Conservation (phyloP, 108 stramenopile genomes). For the Skeletonema marinoi region DNA sequence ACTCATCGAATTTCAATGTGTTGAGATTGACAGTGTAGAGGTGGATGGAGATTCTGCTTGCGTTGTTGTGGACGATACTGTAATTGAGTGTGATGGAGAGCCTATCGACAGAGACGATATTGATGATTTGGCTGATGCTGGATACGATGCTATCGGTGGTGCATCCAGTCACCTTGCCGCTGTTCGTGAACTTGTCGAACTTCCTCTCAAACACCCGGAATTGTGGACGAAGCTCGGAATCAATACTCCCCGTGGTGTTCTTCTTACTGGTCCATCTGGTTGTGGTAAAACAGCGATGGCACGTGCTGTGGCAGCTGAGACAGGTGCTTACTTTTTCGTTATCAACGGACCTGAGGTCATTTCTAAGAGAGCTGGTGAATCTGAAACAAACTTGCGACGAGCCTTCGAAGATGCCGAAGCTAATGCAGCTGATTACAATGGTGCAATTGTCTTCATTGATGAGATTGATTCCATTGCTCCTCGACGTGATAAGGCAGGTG, state of each 20-base stretch:
- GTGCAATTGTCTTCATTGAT: constrained; percentile 98
- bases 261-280: constrained; percentile 96
- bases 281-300: constrained; percentile 98
- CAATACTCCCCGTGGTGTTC: constrained; percentile 94
- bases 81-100: constrained; percentile 85
- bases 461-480: constrained; percentile 99
- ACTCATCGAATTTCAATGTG: constrained; percentile 77
- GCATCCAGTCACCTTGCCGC: constrained; percentile 95
- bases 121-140: constrained; percentile 93
- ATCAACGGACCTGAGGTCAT: constrained; percentile 99
- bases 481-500: constrained; percentile 93
- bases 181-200: constrained; percentile 96
- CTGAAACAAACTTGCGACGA: constrained; percentile 85
- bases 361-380: constrained; percentile 95
- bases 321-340: constrained; percentile 94
- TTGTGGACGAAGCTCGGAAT: constrained; percentile 95
- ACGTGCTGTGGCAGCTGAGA: constrained; percentile 94
- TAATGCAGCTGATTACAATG: constrained; percentile 87
- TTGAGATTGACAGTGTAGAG: constrained; percentile 89
- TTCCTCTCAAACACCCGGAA: constrained; percentile 96
- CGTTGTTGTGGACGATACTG: constrained; percentile 87
- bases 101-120: constrained; percentile 75
- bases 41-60: constrained; percentile 80
- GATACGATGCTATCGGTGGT: constrained; percentile 97
- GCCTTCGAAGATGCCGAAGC: constrained; percentile 93